These are phyloP conservation scores for Penstemon newberryi DNA, from an alignment of 257 asterid genomes.

Conservation along the genomic window DNA sequence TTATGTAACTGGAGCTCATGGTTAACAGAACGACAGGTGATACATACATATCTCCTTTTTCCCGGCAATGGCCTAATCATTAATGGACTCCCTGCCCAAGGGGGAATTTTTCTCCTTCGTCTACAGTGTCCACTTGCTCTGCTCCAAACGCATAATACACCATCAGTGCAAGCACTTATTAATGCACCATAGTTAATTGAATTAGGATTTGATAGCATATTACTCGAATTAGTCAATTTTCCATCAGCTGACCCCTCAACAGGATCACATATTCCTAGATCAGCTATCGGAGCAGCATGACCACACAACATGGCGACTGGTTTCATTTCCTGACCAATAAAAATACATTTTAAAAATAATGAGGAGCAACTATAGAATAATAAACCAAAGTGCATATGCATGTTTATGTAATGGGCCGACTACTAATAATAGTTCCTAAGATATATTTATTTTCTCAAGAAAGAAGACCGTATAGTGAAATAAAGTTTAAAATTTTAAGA, in stretches of 20 bases:
- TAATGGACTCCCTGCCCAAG: slow-evolving; percentile 89
- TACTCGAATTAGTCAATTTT: slow-evolving; percentile 37
- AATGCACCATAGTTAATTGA: slow-evolving; percentile 54
- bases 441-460: slow-evolving; percentile 12
- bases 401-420: not conserved
- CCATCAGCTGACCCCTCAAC: slow-evolving; percentile 56
- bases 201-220: slow-evolving; percentile 37
- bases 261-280: slow-evolving; percentile 79
- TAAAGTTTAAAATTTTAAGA: no score
- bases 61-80: slow-evolving; percentile 61
- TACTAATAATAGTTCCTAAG: slow-evolving; percentile 8
- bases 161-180: slow-evolving; percentile 82
- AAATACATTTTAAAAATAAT: slow-evolving; percentile 24
- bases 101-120: slow-evolving; percentile 90
- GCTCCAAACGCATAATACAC: slow-evolving; percentile 90
- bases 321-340: slow-evolving; percentile 64
- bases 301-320: slow-evolving; percentile 95
- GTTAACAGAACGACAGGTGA: slow-evolving; percentile 57
- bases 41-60: slow-evolving; percentile 75
- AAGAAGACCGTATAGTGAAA: slow-evolving; percentile 8
- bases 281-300: slow-evolving; percentile 78
- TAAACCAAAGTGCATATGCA: not conserved
- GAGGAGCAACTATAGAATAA: slow-evolving; percentile 12
- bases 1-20: slow-evolving; percentile 42
- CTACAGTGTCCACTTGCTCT: slow-evolving; percentile 88